Conservation (phyloP, 257 asterid genomes). For the Solanum clarkiae region DNA sequence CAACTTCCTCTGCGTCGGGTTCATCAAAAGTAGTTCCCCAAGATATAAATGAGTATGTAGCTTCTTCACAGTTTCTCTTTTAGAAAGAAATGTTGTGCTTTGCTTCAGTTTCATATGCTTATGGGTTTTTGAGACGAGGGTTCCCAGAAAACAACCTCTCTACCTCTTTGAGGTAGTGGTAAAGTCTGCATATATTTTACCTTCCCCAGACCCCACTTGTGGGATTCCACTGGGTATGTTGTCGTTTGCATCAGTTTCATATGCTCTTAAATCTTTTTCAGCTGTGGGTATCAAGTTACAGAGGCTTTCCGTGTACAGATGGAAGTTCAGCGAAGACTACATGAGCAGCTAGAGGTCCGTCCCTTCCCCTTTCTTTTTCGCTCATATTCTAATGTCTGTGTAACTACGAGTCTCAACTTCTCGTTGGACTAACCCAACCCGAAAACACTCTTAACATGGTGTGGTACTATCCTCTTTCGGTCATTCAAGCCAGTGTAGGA, state of each 20-base stretch:
- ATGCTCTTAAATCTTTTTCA: neutral
- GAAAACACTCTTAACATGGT: neutral
- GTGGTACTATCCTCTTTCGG: neutral
- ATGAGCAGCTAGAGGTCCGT: slow-evolving; percentile 77
- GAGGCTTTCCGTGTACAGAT: slow-evolving; percentile 90
- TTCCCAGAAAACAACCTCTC: too few relatives aligned
- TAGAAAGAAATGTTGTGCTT: neutral
- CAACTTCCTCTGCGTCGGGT: slow-evolving; percentile 54
- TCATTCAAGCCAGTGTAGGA: neutral
- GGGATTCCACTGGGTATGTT: neutral
- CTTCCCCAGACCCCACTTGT: too few relatives aligned
- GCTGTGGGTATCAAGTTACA: slow-evolving; percentile 78
- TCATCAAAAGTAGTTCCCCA: slow-evolving; percentile 59
- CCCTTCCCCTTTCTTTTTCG: neutral
- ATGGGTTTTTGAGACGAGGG: too few relatives aligned
- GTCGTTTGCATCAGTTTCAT: neutral
- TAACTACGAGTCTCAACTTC: neutral
- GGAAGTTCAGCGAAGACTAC: slow-evolving; percentile 81
- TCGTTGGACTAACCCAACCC: neutral
- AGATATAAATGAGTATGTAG: slow-evolving; percentile 56
- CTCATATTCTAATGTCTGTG: neutral
- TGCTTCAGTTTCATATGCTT: neutral
- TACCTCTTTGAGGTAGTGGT: too few relatives aligned
- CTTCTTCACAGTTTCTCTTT: neutral
- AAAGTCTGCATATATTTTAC: too few relatives aligned